phyloP scores from a whole-genome alignment of 257 asterid species.

The Solanum bukasovii region DNA sequence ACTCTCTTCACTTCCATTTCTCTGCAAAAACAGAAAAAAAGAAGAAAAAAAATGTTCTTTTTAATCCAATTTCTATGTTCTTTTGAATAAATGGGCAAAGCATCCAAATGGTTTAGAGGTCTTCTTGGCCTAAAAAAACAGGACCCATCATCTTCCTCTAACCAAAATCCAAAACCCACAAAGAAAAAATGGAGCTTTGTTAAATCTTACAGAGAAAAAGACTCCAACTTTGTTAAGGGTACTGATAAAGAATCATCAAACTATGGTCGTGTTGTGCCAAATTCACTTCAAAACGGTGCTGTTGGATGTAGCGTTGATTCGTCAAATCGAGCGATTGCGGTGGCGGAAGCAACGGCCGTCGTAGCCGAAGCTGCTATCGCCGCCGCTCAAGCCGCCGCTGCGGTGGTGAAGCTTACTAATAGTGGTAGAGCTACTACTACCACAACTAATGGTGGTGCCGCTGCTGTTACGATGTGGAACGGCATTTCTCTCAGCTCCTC shows the following conservation, averaged over 20 bases:
- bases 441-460: background rate
- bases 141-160: conserved; percentile 8
- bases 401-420: conserved; percentile 51
- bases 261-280: background rate
- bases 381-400: conserved; percentile 70
- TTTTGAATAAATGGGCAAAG: conserved; percentile 53
- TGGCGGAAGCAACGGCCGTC: conserved; percentile 60
- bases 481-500: background rate
- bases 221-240: background rate
- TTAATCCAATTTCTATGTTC: background rate
- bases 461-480: background rate
- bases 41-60: background rate
- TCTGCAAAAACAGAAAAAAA: background rate
- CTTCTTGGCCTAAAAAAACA: conserved; percentile 58
- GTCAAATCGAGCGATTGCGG: conserved; percentile 52
- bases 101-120: conserved; percentile 73
- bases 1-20: background rate
- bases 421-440: conserved; percentile 27
- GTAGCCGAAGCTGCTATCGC: conserved; percentile 87
- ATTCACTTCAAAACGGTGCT: background rate
- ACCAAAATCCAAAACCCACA: conserved; percentile 3
- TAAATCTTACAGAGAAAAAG: conserved; percentile 16
- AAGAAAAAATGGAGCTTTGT: conserved; percentile 65
- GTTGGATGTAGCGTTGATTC: conserved; percentile 23
- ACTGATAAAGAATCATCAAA: background rate